Evolutionary conservation across 2,329 filamentous ascomycete species (phyloP).

Genomic region (Pseudocercospora cruenta): DNA sequence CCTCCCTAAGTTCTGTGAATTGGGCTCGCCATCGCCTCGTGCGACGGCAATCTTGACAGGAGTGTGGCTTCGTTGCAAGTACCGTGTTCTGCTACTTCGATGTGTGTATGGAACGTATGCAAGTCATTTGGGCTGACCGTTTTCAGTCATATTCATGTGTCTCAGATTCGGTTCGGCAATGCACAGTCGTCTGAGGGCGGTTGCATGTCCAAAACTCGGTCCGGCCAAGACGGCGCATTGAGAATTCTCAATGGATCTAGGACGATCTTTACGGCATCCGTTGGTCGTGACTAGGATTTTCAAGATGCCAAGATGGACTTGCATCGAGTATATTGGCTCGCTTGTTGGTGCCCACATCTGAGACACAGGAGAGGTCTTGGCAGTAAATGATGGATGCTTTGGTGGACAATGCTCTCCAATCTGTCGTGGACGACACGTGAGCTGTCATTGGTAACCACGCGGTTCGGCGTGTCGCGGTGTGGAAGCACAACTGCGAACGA

Average conservation of each 20-base stretch:
- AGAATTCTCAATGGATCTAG: background rate
- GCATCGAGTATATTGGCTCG: conserved; percentile 27
- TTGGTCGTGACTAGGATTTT: conserved; percentile 2
- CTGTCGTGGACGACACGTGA: background rate
- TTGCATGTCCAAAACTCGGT: conserved; percentile 15
- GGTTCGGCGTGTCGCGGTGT: background rate
- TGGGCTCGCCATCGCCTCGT: conserved; percentile 13
- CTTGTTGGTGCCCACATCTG: conserved; percentile 21
- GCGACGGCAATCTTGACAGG: background rate
- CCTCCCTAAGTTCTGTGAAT: conserved; percentile 44
- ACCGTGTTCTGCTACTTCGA: conserved; percentile 5
- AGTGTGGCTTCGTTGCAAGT: background rate
- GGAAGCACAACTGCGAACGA: background rate
- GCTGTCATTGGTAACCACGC: background rate
- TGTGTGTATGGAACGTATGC: conserved; percentile 41
- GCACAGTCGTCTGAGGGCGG: conserved; percentile 4
- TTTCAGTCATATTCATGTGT: background rate
- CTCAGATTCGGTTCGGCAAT: conserved; percentile 15
- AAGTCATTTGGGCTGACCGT: conserved; percentile 9
- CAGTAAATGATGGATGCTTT: conserved; percentile 4
- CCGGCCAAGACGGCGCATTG: conserved; percentile 5
- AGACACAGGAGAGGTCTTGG: conserved; percentile 18
- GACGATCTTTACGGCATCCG: conserved; percentile 13
- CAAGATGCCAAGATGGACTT: conserved; percentile 16
- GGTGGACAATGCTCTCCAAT: conserved; percentile 7